Base-by-base conservation (phyloP, 331 rosid genomes). In the Cucumis variabilis region DNA sequence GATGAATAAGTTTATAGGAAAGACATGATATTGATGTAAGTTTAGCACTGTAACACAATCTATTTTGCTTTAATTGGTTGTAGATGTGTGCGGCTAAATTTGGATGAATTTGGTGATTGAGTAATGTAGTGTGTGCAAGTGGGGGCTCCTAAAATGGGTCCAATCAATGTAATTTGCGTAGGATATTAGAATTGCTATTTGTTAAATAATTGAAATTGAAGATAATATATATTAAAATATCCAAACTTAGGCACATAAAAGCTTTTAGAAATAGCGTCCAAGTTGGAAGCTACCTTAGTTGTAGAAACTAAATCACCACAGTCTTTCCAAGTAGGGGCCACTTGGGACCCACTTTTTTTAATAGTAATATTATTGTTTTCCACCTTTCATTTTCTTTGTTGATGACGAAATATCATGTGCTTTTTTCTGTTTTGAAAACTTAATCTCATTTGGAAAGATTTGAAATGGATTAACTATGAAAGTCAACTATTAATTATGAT, bases 241-340 rank as follows among this genome's bases (percentile, higher is more conserved):
- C 48, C 4, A 30, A 33, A 71, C 77, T 71, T 71, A 28, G 44
- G 27, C 23, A 67, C 14, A 24, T 12, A 14, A 27, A 27, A 69
- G 2, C 16, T 69, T 69, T 69, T 13, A 30, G 37, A 28, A 70
- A 30, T 15, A 16, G 17, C 46, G 76, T 70, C 76, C n/a, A 70
- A 23, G 76, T 70, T 70, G 48, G 76, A 70, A 70, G 76, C 76
- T 70, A 23, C 46, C 76, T 70, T 70, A 70, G 76, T 70, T 70
- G 76, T 70, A 28, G n/a, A 28, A 28, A 58, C 65, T 58, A 70
- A 70, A 70, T 17, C 48, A 67, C 69, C 27, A 7, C 69, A 10
- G 27, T 63, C 1, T 66, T n/a, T 66, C 1, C 16, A 2, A 71
- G n/a, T 71, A 71, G 50, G 77, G 77, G 24, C 50, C 50, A 7